Evolutionary conservation across 2,329 filamentous ascomycete species (phyloP), one percentile per base, ranked within the genome.

Genomic region (Ophiocordyceps camponoti-saundersi): DNA sequence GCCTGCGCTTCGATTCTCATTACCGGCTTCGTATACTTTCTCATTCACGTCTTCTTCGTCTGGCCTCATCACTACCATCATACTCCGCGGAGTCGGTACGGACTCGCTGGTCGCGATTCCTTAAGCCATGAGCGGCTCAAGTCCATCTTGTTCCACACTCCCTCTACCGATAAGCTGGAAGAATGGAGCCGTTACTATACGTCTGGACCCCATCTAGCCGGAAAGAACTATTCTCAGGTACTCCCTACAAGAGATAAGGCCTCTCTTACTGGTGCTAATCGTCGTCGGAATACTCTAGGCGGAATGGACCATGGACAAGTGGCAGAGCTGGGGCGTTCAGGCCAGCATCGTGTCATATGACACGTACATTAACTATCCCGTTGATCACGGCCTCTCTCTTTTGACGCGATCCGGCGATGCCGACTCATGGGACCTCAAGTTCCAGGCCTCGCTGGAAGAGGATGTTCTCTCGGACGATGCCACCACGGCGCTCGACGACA

Each of bases 141-240:
- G 50, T 55, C 63, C 6, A 73, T 82, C 29, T 59, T 82, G 36
- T 64, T 80, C 42, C 68, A 74, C 26, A 80, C 76, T 0, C 79
- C 79, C 6, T 72, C 69, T 48, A 66, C 70, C 29, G 64, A 73
- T 44, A 71, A 70, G 52, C 75, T 74, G 10, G 70, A 75, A 51
- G 77, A 86, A 63, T 89, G 83, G 83, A 85, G 79, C 61, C 69
- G 69, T 51, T 90, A 89, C 60, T 90, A 90, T 56, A 85, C 85
- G 0, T 68, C 80, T 0, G 85, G 85, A 0, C 73, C 81, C 18
- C 85, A 90, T 63, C 64, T 90, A 44, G 83, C 82, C 0, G 85
- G 85, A 20, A 79, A 82, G 65, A 92, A 90, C 59, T 71, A 80
- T 50, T 86, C 80, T 45, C 82, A 87, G 65, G 73, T 70, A 34